phyloP scores from a whole-genome alignment of 441 rosid species.

The Erysimum pusillum region DNA sequence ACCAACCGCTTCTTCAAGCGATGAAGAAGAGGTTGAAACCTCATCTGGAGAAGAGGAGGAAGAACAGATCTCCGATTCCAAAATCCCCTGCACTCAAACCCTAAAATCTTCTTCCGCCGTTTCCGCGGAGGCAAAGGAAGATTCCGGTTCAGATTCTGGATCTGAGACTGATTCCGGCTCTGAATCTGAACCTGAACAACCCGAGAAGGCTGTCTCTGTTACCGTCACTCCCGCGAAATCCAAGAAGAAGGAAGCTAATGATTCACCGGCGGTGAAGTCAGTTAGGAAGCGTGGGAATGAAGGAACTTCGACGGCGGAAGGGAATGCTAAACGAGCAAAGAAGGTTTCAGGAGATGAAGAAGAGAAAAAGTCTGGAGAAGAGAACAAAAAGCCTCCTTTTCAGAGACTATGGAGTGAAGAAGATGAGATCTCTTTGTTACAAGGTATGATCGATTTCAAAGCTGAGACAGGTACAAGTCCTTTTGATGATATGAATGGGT shows the following conservation, averaged over 20 bases:
- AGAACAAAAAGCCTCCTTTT: neutral
- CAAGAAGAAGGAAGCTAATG: neutral
- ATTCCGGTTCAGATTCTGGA: neutral
- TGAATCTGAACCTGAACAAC: neutral
- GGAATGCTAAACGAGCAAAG: neutral
- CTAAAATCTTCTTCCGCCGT: neutral
- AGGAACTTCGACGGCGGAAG: neutral
- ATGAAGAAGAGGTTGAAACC: slow-evolving; percentile 23
- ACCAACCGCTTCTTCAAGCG: slow-evolving; percentile 53
- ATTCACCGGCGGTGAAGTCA: neutral
- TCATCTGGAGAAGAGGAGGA: too few relatives aligned
- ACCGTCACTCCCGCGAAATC: too few relatives aligned
- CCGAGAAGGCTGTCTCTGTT: neutral
- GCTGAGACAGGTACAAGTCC: slow-evolving; percentile 8
- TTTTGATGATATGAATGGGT: neutral
- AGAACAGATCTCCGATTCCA: neutral
- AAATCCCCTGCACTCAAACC: neutral
- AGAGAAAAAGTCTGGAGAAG: neutral
- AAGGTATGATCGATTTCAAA: neutral
- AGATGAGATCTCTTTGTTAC: neutral
- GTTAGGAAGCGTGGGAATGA: neutral
- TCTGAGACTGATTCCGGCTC: neutral
- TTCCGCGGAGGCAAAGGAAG: too few relatives aligned
- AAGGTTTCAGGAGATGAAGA: neutral
- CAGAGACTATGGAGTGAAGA: neutral